Evolutionary conservation across 192 early-diverging fungal genomes (phyloP), one percentile per base, ranked within the genome.

Genomic region (Backusella mclennaniae): DNA sequence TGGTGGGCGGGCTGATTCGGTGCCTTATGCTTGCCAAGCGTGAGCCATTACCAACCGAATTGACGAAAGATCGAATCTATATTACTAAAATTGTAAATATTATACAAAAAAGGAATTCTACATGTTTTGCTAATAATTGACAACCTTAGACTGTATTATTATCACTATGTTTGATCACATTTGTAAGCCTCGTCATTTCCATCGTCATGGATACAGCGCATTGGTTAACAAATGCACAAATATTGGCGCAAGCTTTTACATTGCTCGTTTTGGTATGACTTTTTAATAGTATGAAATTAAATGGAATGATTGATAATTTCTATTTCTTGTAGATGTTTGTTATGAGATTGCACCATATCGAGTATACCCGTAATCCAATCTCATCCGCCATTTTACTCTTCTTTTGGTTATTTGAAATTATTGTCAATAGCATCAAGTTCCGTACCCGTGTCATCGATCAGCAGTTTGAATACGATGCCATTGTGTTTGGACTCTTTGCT

Each of bases 381-480:
- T 71, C 89, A 14, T 91, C 90, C 8, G 80, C 85, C 4, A 72
- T 87, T 3, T 80, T 93, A 21, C 77, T 91, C 2, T 84, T 93
- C 31, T 92, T 85, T 67, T 92, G 90, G 90, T 71, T 92, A 49
- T 80, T 85, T 17, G 74, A 66, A 35, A 35, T 85, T 12, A 52
- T 86, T 15, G 73, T 75, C 7, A 70, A 82, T 41, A 33, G 49
- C 6, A 77, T 89, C 29, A 86, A 82, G 26, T 66, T 90, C 6
- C 77, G 89, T 17, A 87, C 88, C 15, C 36, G 78, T 12, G 26
- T 83, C 12, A 42, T 69, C 3, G 23, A 17, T 35, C 66, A 44
- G 1, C 35, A 29, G 33, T 46, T 73, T 46, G 19, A 59, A 9
- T 21, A 19, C 1, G 70, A 70, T n/a, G 14, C 73, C 11, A 53